phyloP scores from a whole-genome alignment of 495 filamentous ascomycete genomes.

The Lasiosphaeria ovina region DNA sequence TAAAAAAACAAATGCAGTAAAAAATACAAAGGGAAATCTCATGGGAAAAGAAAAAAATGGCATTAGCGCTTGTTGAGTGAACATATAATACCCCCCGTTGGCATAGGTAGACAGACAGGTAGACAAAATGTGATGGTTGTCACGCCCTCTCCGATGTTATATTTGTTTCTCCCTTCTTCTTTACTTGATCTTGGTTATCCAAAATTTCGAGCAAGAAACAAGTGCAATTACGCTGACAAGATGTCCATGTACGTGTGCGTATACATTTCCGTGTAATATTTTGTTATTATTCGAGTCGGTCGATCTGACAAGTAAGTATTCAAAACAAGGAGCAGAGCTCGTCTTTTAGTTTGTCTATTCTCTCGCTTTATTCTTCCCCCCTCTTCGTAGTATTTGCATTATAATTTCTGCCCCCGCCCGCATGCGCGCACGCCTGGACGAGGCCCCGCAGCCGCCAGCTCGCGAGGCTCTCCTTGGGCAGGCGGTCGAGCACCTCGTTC shows the following conservation, averaged over 20 bases:
- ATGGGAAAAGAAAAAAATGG: slow-evolving; percentile 10
- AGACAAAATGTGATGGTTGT: neutral
- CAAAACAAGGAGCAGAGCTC: too few species aligned
- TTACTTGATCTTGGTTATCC: too few species aligned
- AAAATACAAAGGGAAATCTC: neutral
- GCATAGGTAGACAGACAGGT: slow-evolving; percentile 2
- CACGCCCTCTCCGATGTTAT: neutral
- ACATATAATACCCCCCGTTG: neutral
- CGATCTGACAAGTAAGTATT: too few species aligned
- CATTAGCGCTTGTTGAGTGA: too few species aligned
- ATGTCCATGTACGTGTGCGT: too few species aligned
- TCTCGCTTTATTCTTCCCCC: too few species aligned
- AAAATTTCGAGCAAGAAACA: too few species aligned
- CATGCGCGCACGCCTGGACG: neutral
- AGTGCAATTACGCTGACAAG: too few species aligned
- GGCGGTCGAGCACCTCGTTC: slow-evolving; percentile 27
- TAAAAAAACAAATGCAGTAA: neutral
- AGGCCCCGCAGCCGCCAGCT: slow-evolving; percentile 1
- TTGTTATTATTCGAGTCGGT: too few species aligned
- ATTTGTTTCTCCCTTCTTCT: too few species aligned
- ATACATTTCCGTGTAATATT: too few species aligned
- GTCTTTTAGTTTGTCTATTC: too few species aligned
- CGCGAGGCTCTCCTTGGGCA: slow-evolving; percentile 6
- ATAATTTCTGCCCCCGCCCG: neutral
- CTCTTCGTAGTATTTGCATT: neutral